Percentiles rank a stretch among this genome's conserved stretches.
These are phyloP conservation scores for Glebionis coronaria DNA, from an alignment of 129 eudicot genomes.

Conservation along the genomic window DNA sequence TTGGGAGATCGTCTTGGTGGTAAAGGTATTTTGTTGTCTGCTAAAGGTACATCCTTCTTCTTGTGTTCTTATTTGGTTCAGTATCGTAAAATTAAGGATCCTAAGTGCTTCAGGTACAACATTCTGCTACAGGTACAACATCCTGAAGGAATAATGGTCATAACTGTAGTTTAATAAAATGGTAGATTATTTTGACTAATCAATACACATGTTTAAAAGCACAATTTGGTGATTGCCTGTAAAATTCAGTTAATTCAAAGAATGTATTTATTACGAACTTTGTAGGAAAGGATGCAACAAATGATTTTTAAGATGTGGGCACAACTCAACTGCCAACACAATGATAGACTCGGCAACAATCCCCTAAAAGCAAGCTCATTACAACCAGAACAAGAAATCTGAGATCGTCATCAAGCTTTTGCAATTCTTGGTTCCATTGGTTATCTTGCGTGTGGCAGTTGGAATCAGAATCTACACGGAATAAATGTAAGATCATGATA, in stretches of 20 bases:
- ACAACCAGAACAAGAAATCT: constrained; percentile 86
- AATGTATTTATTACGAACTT: constrained; percentile 3
- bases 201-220: background rate
- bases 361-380: constrained; percentile 66
- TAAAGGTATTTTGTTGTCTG: constrained; percentile 79
- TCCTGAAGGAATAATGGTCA: background rate
- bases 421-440: constrained; percentile 83
- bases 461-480: constrained; percentile 84
- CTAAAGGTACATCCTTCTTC: constrained; percentile 52
- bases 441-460: constrained; percentile 79
- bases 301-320: constrained; percentile 99
- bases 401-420: constrained; percentile 85
- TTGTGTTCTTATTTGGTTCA: background rate
- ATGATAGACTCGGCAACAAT: constrained; percentile 74
- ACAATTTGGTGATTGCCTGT: background rate
- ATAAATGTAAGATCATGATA: constrained; percentile 31
- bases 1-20: constrained; percentile 98
- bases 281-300: constrained; percentile 94
- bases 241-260: background rate
- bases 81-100: background rate
- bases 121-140: background rate
- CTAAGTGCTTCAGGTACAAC: too few relatives aligned
- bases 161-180: background rate
- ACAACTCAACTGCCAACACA: constrained; percentile 75
- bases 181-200: constrained; percentile 8